These are phyloP conservation scores for Diplodia seriata DNA, from an alignment of 2,329 filamentous ascomycete species.

Conservation along the genomic window DNA sequence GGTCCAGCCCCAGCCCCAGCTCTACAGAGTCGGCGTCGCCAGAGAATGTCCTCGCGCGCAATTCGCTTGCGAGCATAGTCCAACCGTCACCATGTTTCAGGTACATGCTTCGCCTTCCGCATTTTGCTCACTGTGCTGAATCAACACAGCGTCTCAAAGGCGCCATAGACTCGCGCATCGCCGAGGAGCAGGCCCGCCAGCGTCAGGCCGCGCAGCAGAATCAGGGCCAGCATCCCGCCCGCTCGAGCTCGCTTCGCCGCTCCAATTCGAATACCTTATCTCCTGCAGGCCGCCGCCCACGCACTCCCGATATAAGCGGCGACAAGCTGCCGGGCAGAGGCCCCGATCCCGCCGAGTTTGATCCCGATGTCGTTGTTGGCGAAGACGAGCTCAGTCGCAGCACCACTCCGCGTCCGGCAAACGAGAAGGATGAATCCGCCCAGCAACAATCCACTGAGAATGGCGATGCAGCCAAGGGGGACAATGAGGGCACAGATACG, in stretches of 20 bases:
- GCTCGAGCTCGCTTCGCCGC: slow-evolving; percentile 54
- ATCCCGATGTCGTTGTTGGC: slow-evolving; percentile 84
- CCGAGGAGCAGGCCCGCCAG: slow-evolving; percentile 88
- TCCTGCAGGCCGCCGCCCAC: slow-evolving; percentile 46
- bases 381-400: slow-evolving; percentile 72
- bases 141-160: slow-evolving; percentile 74
- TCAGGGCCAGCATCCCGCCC: slow-evolving; percentile 55
- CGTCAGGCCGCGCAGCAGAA: slow-evolving; percentile 55
- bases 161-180: slow-evolving; percentile 84
- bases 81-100: slow-evolving; percentile 45
- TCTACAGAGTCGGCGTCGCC: slow-evolving; percentile 33
- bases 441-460: slow-evolving; percentile 35
- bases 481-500: slow-evolving; percentile 41
- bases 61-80: slow-evolving; percentile 18
- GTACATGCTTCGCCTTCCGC: slow-evolving; percentile 34
- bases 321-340: slow-evolving; percentile 58
- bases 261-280: slow-evolving; percentile 54
- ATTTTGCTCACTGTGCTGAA: slow-evolving; percentile 19
- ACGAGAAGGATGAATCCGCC: slow-evolving; percentile 44
- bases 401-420: slow-evolving; percentile 63
- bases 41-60: slow-evolving; percentile 28
- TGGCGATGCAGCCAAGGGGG: slow-evolving; percentile 42
- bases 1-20: slow-evolving; percentile 17
- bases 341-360: slow-evolving; percentile 87
- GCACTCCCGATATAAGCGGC: slow-evolving; percentile 42